Percentiles rank a stretch among this genome's conserved stretches.
Evolutionary conservation across 768 basidiomycete genomes (phyloP).

Genomic region (Russula brevipes): DNA sequence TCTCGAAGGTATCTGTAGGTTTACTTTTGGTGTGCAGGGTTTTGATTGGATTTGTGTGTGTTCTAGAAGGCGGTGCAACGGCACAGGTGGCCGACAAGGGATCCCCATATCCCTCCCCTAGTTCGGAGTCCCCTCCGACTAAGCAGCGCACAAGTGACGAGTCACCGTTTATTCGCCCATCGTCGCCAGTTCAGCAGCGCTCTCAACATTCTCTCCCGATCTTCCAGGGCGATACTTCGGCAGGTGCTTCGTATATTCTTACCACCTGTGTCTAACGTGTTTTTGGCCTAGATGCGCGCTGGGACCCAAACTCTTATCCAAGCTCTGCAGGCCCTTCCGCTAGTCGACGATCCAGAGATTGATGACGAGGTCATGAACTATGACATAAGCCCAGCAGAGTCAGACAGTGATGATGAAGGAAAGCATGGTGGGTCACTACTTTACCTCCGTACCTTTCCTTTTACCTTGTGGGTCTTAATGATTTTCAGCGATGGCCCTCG

Average conservation of each 20-base stretch:
- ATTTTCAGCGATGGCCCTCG: conserved; percentile 43
- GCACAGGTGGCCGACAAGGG: background rate
- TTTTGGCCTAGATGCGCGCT: conserved; percentile 61
- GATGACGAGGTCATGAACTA: conserved; percentile 54
- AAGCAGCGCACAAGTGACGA: conserved; percentile 39
- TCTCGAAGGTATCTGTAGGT: conserved; percentile 10
- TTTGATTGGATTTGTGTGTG: background rate
- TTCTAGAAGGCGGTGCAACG: background rate
- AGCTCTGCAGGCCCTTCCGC: conserved; percentile 80
- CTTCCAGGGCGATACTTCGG: conserved; percentile 68
- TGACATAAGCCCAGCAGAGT: conserved; percentile 39
- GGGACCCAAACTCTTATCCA: conserved; percentile 89
- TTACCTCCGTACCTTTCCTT: background rate
- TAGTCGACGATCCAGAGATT: conserved; percentile 63
- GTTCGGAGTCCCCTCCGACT: conserved; percentile 8
- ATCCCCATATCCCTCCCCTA: conserved; percentile 11
- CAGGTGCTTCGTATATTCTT: conserved; percentile 36
- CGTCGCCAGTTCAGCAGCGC: conserved; percentile 51
- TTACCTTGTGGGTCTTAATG: background rate
- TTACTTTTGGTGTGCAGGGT: background rate
- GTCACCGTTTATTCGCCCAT: conserved; percentile 68
- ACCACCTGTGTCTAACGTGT: conserved; percentile 9
- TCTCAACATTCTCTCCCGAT: conserved; percentile 44
- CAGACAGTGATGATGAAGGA: conserved; percentile 66
- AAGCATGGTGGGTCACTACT: conserved; percentile 30